These are phyloP conservation scores for Exophiala xenobiotica DNA, from an alignment of 2,329 filamentous ascomycete species.

Conservation along the genomic window DNA sequence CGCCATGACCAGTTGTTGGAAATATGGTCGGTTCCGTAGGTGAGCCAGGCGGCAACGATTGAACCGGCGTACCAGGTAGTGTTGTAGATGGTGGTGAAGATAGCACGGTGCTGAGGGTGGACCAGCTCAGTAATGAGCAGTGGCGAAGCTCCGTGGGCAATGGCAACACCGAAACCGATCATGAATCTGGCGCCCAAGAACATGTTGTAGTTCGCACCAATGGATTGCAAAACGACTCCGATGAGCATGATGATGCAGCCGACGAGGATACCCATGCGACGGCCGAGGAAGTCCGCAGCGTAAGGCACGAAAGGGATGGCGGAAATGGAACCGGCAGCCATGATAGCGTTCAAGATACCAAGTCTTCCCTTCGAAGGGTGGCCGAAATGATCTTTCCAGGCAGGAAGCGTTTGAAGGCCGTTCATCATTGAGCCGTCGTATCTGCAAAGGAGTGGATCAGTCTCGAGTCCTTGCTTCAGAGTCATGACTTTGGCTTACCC, in stretches of 20 bases:
- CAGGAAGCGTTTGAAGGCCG: constrained; percentile 21
- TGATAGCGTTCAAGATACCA: constrained; percentile 28
- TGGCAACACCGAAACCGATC: constrained; percentile 61
- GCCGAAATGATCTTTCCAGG: constrained; percentile 29
- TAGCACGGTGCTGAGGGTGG: constrained; percentile 51
- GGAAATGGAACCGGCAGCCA: constrained; percentile 46
- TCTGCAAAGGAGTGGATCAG: constrained; percentile 2
- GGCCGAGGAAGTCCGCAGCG: constrained; percentile 49
- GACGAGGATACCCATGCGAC: constrained; percentile 49
- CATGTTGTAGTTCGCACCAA: constrained; percentile 39
- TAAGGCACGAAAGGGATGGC: constrained; percentile 51
- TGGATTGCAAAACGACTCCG: constrained; percentile 35
- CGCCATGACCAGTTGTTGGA: constrained; percentile 56
- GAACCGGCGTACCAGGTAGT: constrained; percentile 55
- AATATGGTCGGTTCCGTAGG: constrained; percentile 49
- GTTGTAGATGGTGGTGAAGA: constrained; percentile 54
- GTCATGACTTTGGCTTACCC: constrained; percentile 15
- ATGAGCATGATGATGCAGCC: constrained; percentile 29
- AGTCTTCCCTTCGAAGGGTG: constrained; percentile 24
- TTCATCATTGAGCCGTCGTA: constrained; percentile 31
- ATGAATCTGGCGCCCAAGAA: constrained; percentile 62
- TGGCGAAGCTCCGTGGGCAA: constrained; percentile 40
- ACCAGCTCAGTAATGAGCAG: constrained; percentile 47
- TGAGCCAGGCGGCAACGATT: constrained; percentile 52
- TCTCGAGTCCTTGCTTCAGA: background rate